phyloP scores from a whole-genome alignment of 129 eudicot genomes.

The Flaveria brownii region DNA sequence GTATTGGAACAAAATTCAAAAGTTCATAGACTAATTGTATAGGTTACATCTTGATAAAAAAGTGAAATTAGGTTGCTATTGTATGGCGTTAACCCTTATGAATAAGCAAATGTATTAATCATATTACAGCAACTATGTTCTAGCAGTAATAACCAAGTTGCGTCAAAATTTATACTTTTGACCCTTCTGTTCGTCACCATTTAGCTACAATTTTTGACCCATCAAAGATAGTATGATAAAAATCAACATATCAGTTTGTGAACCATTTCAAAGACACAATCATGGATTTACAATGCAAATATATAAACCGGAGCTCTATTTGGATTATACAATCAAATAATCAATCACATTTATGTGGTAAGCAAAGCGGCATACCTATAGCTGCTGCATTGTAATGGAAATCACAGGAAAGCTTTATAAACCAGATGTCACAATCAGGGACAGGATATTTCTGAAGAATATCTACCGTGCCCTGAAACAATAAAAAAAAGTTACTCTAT shows the following conservation, averaged over 20 bases:
- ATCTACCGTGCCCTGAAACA: slow-evolving; percentile 80
- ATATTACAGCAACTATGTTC: not conserved
- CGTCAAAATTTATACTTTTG: not conserved
- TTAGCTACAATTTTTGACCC: not conserved
- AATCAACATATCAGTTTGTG: not conserved
- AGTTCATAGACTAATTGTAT: not conserved
- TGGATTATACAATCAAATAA: not conserved
- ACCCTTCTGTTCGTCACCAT: not conserved
- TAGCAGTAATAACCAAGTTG: not conserved
- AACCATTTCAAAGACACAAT: not conserved
- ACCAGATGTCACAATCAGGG: slow-evolving; percentile 99
- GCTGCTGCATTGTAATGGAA: slow-evolving; percentile 83
- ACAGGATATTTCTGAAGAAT: slow-evolving; percentile 94
- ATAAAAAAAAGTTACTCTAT: slow-evolving; percentile 5
- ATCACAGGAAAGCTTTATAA: slow-evolving; percentile 96
- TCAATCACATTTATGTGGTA: not conserved
- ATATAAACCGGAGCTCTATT: not conserved
- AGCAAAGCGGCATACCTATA: slow-evolving; percentile 52
- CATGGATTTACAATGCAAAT: not conserved
- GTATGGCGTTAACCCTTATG: not conserved
- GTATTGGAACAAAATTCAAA: not conserved
- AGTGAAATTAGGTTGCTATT: not conserved
- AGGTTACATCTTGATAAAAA: not conserved
- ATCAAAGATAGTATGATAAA: not conserved
- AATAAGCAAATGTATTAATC: not conserved